Evolutionary conservation across 169 alveolate species (phyloP).

Genomic region (Plasmodium yoelii): DNA sequence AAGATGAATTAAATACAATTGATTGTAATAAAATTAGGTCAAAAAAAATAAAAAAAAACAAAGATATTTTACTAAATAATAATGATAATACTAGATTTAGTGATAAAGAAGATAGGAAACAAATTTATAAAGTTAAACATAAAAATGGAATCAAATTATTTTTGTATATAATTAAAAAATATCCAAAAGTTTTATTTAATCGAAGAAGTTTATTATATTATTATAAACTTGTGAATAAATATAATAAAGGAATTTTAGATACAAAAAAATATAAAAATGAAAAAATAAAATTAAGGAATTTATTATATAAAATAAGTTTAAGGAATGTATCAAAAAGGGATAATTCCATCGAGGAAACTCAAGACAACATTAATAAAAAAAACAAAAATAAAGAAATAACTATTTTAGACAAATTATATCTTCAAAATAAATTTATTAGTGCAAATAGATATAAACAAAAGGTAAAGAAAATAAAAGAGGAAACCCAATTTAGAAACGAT

Average conservation of each 20-base stretch:
- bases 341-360: not conserved
- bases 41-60: not conserved
- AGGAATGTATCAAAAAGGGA: not conserved
- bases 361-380: not conserved
- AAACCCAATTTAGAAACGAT: not conserved
- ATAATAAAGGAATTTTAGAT: constrained; percentile 2
- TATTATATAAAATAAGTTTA: not conserved
- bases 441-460: not conserved
- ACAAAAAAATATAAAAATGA: constrained; percentile 6
- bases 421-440: too few species aligned
- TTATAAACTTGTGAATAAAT: not conserved
- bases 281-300: not conserved
- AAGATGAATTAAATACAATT: not conserved
- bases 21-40: not conserved
- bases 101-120: not conserved
- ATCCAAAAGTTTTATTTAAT: not conserved
- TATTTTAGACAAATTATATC: not conserved
- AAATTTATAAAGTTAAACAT: not conserved
- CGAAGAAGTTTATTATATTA: not conserved
- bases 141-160: not conserved
- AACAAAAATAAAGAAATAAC: not conserved
- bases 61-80: not conserved
- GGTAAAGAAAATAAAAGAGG: not conserved
- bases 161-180: not conserved
- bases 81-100: not conserved